A percentile compares a stretch with the other conserved stretches of the same genome.
phyloP scores from a whole-genome alignment of 805 yeast genomes.

The Schwanniomyces polymorphus region DNA sequence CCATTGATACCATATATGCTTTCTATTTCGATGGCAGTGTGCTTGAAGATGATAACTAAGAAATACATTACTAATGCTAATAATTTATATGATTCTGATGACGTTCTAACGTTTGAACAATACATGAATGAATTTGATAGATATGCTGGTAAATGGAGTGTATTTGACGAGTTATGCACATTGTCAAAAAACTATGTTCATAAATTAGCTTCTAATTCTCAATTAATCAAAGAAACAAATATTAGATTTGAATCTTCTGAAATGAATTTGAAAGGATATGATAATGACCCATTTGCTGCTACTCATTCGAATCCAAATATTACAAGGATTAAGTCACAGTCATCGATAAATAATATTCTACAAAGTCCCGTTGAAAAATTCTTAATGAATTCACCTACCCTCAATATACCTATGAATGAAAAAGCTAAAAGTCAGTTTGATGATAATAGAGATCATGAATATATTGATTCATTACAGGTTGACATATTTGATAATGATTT shows the following conservation, averaged over 20 bases:
- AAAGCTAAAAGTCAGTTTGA: background rate
- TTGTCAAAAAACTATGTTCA: constrained; percentile 19
- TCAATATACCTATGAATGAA: background rate
- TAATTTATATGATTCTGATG: constrained; percentile 3
- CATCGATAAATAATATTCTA: background rate
- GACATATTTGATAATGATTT: constrained; percentile 27
- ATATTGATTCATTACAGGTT: constrained; percentile 24
- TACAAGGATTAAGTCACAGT: background rate
- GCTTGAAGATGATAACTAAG: constrained; percentile 18
- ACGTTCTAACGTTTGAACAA: constrained; percentile 14
- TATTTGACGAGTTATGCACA: constrained; percentile 26
- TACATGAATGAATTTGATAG: constrained; percentile 18
- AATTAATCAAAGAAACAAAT: background rate
- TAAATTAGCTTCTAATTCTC: constrained; percentile 9
- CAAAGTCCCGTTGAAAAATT: background rate
- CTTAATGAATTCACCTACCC: background rate
- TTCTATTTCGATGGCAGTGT: constrained; percentile 24
- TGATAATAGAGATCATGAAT: constrained; percentile 16
- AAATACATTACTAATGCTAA: constrained; percentile 4
- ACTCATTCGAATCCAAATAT: background rate
- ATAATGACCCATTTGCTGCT: background rate
- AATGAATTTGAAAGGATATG: background rate
- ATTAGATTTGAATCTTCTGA: background rate
- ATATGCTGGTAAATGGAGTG: constrained; percentile 23
- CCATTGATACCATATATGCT: constrained; percentile 27